These are phyloP conservation scores for Phoma sp. DNA, from an alignment of 2,329 filamentous ascomycete genomes.

Conservation along the genomic window DNA sequence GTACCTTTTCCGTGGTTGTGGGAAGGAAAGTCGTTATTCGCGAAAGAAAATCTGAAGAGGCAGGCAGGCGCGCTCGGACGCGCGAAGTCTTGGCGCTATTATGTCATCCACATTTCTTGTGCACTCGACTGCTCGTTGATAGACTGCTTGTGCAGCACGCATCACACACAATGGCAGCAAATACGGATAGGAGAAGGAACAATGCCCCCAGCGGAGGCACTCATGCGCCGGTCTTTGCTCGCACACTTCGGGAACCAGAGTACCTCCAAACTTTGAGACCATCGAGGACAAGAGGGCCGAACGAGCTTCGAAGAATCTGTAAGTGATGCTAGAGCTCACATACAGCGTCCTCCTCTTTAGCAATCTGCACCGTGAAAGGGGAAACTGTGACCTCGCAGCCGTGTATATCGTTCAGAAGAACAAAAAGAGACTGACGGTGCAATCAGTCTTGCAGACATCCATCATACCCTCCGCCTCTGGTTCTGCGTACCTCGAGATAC, in stretches of 20 bases:
- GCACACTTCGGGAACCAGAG: constrained; percentile 55
- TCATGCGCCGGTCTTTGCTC: constrained; percentile 71
- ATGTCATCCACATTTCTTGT: constrained; percentile 31
- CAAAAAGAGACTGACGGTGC: constrained; percentile 18
- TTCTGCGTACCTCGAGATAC: constrained; percentile 79
- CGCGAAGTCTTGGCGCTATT: constrained; percentile 38
- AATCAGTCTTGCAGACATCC: constrained; percentile 82
- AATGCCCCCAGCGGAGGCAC: constrained; percentile 86
- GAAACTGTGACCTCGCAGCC: no score
- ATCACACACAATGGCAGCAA: constrained; percentile 30
- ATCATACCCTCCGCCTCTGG: constrained; percentile 92
- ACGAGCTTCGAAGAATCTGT: constrained; percentile 87
- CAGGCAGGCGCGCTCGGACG: constrained; percentile 15
- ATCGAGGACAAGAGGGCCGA: constrained; percentile 65
- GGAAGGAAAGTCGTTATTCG: constrained; percentile 26
- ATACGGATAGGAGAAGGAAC: constrained; percentile 78
- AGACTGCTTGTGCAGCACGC: constrained; percentile 6
- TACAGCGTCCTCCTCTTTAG: not conserved
- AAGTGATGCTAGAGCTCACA: constrained; percentile 47
- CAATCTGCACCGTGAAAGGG: no score
- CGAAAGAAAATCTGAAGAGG: constrained; percentile 35
- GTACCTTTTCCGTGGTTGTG: constrained; percentile 34
- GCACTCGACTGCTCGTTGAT: constrained; percentile 14
- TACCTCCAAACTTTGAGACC: constrained; percentile 55
- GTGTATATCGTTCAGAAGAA: not conserved